Evolutionary conservation across 1,139 yeast species (phyloP), one percentile per base, ranked within the genome.

Genomic region (Pichia sp.): DNA sequence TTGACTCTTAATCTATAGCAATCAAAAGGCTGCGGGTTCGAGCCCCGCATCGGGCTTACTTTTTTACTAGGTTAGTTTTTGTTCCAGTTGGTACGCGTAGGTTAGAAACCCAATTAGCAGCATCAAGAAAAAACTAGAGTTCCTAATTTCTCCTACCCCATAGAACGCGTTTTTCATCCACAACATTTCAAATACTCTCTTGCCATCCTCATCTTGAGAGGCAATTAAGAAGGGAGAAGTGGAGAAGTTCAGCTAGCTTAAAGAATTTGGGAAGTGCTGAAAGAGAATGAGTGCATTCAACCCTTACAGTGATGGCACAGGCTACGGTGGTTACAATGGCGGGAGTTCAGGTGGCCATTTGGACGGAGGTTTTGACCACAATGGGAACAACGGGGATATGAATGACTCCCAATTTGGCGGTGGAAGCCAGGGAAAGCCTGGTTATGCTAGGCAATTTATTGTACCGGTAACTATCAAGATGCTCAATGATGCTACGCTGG

Each of bases 401-500:
- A 44, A 41, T 67, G 70, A 34, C 59, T 66, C 50, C 16, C 47
- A 48, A 36, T 41, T 26, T 44, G 40, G 22, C 44, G 54, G 40
- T 48, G 48, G 22, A 13, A 34, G 37, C 18, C 37, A 34, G 37
- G 37, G 37, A 16, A 51, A 55, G 68, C 66, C 60, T 66, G 67
- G 54, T 6, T 55, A 57, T 73, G 70, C 58, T 62, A 71, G 51
- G 68, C 82, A 56, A 67, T 74, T 51, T 13, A 67, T 88, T 46
- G 84, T 90, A 0, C 95, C 97, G 0, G 93, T 89, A 13, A 88
- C 96, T 1, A 82, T 90, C 62, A 86, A 86, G 63, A 95, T 87
- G 69, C 75, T 89, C 54, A 72, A 76, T 55, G 88, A 83, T 48
- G 82, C 95, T 5, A 72, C 76, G 22, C 88, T 83, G 58, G 52